Conservation (phyloP, 441 rosid species). For the Gossypium lobatum region DNA sequence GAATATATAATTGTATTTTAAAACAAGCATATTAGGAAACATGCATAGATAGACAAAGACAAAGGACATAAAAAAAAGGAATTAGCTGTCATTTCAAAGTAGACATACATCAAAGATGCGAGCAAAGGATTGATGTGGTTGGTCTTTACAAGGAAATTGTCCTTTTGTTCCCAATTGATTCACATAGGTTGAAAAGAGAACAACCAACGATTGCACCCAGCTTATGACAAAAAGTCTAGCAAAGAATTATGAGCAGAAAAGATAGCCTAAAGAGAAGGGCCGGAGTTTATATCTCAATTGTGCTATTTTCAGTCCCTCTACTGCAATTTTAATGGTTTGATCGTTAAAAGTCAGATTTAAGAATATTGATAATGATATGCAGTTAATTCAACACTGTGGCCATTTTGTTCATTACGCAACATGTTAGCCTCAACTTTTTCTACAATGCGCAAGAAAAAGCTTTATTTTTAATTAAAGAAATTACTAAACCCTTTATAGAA, state of each 20-base stretch:
- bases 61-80: not conserved
- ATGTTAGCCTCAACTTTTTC: not conserved
- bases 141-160: not conserved
- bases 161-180: not conserved
- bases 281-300: not conserved
- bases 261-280: not conserved
- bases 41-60: not conserved
- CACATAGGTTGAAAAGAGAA: not conserved
- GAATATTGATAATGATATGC: not conserved
- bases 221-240: not conserved
- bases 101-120: not conserved
- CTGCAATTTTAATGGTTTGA: not conserved
- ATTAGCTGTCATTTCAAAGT: not conserved
- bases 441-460: not conserved
- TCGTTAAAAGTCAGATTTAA: not conserved
- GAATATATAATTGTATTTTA: not conserved
- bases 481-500: not conserved
- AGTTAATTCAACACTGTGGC: not conserved
- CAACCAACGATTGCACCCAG: not conserved
- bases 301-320: constrained; percentile 1
- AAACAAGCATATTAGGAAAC: not conserved
- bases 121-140: not conserved
- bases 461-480: not conserved
- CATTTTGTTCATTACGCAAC: not conserved
- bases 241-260: not conserved